phyloP scores from a whole-genome alignment of 257 asterid genomes.

The Parsonsia alboflavescens region DNA sequence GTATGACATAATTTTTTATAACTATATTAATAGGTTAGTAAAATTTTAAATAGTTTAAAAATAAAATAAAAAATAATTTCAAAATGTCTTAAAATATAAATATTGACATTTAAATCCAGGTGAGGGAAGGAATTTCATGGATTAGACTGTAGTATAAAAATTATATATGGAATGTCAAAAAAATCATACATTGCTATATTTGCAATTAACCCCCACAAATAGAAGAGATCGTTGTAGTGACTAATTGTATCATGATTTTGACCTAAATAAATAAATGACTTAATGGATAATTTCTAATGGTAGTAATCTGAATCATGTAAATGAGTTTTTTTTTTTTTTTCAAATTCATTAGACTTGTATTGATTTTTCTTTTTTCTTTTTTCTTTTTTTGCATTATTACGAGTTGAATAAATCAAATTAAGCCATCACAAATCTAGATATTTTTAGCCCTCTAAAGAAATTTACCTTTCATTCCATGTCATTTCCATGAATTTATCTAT shows the following conservation, averaged over 20 bases:
- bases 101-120: too few relatives aligned
- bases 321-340: too few relatives aligned
- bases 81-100: too few relatives aligned
- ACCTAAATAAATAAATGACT: neutral
- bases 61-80: too few relatives aligned
- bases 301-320: neutral
- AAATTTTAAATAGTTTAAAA: too few relatives aligned
- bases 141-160: too few relatives aligned
- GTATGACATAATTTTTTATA: too few relatives aligned
- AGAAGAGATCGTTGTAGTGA: neutral
- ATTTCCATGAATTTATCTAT: too few relatives aligned
- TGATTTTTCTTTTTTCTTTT: too few relatives aligned
- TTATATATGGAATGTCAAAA: neutral
- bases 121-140: too few relatives aligned
- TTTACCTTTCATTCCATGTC: neutral
- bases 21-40: too few relatives aligned
- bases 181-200: slow-evolving; percentile 1
- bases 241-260: slow-evolving; percentile 3
- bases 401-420: neutral
- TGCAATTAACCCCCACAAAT: neutral
- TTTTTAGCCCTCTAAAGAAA: neutral
- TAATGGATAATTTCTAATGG: neutral
- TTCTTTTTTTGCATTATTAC: neutral
- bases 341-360: too few relatives aligned
- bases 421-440: neutral